phyloP scores from a whole-genome alignment of 495 filamentous ascomycete genomes.

The Penicillium cinerascens region DNA sequence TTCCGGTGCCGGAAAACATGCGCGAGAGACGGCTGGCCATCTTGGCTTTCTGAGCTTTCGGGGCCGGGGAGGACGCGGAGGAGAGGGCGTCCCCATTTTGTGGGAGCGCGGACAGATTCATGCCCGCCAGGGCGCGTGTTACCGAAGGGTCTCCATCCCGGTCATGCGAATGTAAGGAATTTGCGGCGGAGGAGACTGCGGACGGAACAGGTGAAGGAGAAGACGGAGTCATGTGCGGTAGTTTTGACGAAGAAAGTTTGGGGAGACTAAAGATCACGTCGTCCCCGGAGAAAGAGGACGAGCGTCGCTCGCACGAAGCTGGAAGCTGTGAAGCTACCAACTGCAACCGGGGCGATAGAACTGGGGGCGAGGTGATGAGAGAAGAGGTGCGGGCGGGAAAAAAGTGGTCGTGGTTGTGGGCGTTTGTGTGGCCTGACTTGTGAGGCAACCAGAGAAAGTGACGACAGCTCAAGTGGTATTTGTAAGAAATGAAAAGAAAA shows the following conservation, averaged over 20 bases:
- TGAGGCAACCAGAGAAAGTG: slow-evolving; percentile 32
- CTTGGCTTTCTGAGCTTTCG: slow-evolving; percentile 45
- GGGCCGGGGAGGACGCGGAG: slow-evolving; percentile 30
- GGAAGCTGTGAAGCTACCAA: slow-evolving; percentile 6
- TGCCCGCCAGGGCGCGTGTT: slow-evolving; percentile 47
- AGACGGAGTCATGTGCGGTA: slow-evolving; percentile 48
- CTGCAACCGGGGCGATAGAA: slow-evolving; percentile 1
- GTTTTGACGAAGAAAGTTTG: slow-evolving; percentile 5
- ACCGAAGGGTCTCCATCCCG: slow-evolving; percentile 45
- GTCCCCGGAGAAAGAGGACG: slow-evolving; percentile 15
- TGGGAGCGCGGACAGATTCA: slow-evolving; percentile 35
- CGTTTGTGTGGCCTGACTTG: slow-evolving; percentile 24
- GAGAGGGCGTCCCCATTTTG: slow-evolving; percentile 35
- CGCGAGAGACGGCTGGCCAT: slow-evolving; percentile 58
- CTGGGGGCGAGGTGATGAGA: slow-evolving; percentile 1
- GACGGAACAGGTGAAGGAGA: slow-evolving; percentile 44
- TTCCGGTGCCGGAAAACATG: slow-evolving; percentile 53
- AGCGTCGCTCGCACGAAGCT: slow-evolving; percentile 25
- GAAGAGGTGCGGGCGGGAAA: slow-evolving; percentile 21
- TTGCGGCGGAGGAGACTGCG: slow-evolving; percentile 43
- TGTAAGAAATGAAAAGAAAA: slow-evolving; percentile 4
- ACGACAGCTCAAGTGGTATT: slow-evolving; percentile 26
- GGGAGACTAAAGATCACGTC: slow-evolving; percentile 9
- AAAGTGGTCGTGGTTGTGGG: slow-evolving; percentile 19
- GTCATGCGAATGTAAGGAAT: slow-evolving; percentile 40